phyloP scores from a whole-genome alignment of 2,329 filamentous ascomycete genomes.

The Stemphylium vesicarium region DNA sequence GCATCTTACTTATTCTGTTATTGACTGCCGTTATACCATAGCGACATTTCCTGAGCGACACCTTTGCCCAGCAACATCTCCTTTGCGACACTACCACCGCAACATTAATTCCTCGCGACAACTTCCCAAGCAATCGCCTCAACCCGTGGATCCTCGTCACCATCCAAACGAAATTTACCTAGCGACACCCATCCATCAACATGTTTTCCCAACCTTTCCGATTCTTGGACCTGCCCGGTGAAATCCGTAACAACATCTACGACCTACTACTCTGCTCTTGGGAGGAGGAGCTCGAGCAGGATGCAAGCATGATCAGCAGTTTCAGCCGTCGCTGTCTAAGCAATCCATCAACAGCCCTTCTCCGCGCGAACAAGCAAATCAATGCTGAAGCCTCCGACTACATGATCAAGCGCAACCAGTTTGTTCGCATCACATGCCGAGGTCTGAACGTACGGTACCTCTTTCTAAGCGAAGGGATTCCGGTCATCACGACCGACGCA shows the following conservation, averaged over 20 bases:
- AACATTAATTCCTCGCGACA: slow-evolving; percentile 13
- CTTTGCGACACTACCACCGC: slow-evolving; percentile 13
- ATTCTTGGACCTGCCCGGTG: slow-evolving; percentile 35
- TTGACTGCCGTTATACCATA: slow-evolving; percentile 18
- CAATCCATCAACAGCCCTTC: slow-evolving; percentile 27
- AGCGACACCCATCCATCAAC: slow-evolving; percentile 4
- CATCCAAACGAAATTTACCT: neutral
- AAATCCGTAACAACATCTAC: slow-evolving; percentile 37
- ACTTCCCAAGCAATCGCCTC: neutral
- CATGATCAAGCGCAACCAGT: slow-evolving; percentile 38
- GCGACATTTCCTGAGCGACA: slow-evolving; percentile 26
- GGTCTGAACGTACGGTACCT: slow-evolving; percentile 27
- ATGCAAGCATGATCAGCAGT: slow-evolving; percentile 20
- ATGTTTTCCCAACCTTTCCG: slow-evolving; percentile 31
- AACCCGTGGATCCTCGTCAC: neutral
- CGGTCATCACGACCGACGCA: slow-evolving; percentile 25
- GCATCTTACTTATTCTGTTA: slow-evolving; percentile 10
- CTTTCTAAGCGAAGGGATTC: slow-evolving; percentile 28
- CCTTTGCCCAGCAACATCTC: slow-evolving; percentile 11
- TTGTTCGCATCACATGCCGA: slow-evolving; percentile 34
- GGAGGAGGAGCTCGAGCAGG: slow-evolving; percentile 26
- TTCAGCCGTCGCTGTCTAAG: slow-evolving; percentile 26
- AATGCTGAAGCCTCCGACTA: slow-evolving; percentile 36
- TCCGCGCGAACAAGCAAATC: slow-evolving; percentile 37
- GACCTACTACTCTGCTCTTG: slow-evolving; percentile 35